These are phyloP conservation scores for Begonia fuchsioides DNA, from an alignment of 306 rosid genomes.

Conservation along the genomic window DNA sequence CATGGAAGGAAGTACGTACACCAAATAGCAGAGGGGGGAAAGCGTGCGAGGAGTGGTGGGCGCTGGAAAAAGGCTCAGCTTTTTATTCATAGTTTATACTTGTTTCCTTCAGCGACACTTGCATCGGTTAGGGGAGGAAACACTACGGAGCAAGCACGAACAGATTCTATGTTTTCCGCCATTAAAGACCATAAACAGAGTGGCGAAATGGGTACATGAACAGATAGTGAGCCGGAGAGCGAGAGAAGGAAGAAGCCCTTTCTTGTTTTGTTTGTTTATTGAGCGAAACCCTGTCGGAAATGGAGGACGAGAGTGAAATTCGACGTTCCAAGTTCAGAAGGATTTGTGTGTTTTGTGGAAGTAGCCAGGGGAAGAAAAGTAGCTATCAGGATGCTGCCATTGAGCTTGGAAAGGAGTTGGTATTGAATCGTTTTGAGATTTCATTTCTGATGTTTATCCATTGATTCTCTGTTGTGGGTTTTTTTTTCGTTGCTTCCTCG, in stretches of 20 bases:
- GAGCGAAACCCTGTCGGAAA: constrained; percentile 22
- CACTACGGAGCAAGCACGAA: constrained; percentile 9
- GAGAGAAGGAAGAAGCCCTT: not conserved
- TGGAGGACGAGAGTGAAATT: constrained; percentile 55
- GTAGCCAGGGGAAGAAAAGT: constrained; percentile 92
- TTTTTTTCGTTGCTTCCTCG: too few relatives aligned
- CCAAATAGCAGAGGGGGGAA: not conserved
- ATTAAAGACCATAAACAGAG: too few relatives aligned
- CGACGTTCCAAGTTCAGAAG: constrained; percentile 70
- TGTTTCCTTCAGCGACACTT: constrained; percentile 15
- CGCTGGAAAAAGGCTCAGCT: constrained; percentile 15
- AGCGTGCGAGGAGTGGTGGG: constrained; percentile 8
- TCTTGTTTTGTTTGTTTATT: not conserved
- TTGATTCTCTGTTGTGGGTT: not conserved
- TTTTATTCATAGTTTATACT: constrained; percentile 13
- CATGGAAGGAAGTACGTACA: constrained; percentile 10
- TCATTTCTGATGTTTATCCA: not conserved
- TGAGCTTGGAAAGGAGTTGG: constrained; percentile 96
- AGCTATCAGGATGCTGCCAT: constrained; percentile 94
- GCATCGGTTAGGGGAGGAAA: constrained; percentile 16
- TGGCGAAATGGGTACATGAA: too few relatives aligned
- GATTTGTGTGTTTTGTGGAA: constrained; percentile 96
- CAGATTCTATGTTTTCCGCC: constrained; percentile 13
- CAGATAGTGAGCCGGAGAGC: not conserved
- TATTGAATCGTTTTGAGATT: constrained; percentile 10